Conservation (phyloP, 1,284 basidiomycete species). For the Xerocomus nothofagi region DNA sequence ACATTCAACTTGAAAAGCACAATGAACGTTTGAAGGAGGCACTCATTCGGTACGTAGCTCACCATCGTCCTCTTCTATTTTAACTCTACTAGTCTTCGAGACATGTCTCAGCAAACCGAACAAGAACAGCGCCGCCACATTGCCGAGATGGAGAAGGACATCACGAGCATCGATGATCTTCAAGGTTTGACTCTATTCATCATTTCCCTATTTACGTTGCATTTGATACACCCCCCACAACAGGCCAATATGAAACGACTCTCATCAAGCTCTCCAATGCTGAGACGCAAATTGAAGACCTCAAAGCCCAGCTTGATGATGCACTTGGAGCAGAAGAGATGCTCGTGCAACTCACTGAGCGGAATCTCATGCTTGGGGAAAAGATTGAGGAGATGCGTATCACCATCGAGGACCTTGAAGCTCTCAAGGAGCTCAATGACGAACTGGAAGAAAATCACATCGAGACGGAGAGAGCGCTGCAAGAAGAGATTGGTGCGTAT, state of each 20-base stretch:
- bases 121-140: conserved; percentile 82
- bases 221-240: conserved; percentile 13
- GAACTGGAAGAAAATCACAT: conserved; percentile 97
- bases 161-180: conserved; percentile 66
- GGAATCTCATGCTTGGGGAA: conserved; percentile 91
- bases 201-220: conserved; percentile 3
- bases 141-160: conserved; percentile 87
- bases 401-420: conserved; percentile 94
- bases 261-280: conserved; percentile 81
- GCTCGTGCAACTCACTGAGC: conserved; percentile 92
- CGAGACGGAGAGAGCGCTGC: conserved; percentile 90
- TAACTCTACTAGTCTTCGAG: conserved; percentile 63
- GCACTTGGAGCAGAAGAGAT: conserved; percentile 95
- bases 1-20: conserved; percentile 93
- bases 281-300: conserved; percentile 89
- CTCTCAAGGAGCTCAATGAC: conserved; percentile 93
- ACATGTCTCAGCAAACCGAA: conserved; percentile 86
- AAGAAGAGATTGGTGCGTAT: conserved; percentile 81
- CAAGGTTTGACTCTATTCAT: conserved; percentile 49
- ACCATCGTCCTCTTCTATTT: neutral
- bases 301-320: conserved; percentile 94
- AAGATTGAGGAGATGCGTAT: conserved; percentile 97
- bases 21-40: conserved; percentile 96
- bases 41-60: conserved; percentile 65
- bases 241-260: conserved; percentile 79